These are phyloP conservation scores for Acer yangbiense DNA, from an alignment of 345 rosid genomes.

Conservation along the genomic window DNA sequence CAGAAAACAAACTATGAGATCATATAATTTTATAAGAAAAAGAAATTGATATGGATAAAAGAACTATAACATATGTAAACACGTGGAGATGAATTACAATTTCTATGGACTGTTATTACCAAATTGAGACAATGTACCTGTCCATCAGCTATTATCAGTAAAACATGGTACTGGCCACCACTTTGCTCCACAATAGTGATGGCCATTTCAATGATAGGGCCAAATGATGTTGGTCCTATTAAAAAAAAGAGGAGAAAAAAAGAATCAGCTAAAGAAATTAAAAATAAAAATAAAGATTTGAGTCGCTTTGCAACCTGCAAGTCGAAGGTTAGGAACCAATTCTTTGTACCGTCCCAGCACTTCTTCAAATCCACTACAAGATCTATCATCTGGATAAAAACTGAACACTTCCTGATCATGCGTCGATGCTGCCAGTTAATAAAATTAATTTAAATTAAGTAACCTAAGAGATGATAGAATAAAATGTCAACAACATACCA, in stretches of 20 bases:
- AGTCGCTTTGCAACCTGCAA: slow-evolving; percentile 58
- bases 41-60: neutral
- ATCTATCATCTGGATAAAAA: slow-evolving; percentile 67
- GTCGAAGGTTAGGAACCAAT: slow-evolving; percentile 74
- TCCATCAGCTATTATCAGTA: slow-evolving; percentile 94
- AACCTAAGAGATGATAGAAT: neutral
- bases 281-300: slow-evolving; percentile 5
- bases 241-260: neutral
- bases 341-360: slow-evolving; percentile 75
- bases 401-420: slow-evolving; percentile 96
- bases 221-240: slow-evolving; percentile 95
- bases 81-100: neutral
- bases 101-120: neutral
- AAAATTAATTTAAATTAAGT: neutral
- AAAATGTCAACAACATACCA: neutral
- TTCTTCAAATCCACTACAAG: slow-evolving; percentile 94
- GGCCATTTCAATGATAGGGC: slow-evolving; percentile 92
- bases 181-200: slow-evolving; percentile 92
- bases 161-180: slow-evolving; percentile 92
- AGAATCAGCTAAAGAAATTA: neutral
- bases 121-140: slow-evolving; percentile 53
- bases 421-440: slow-evolving; percentile 70
- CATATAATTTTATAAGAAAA: neutral
- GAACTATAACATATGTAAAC: neutral
- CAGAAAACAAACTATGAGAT: neutral